Evolutionary conservation across 106 monocot species (phyloP).

Genomic region (Platanthera zijinensis): DNA sequence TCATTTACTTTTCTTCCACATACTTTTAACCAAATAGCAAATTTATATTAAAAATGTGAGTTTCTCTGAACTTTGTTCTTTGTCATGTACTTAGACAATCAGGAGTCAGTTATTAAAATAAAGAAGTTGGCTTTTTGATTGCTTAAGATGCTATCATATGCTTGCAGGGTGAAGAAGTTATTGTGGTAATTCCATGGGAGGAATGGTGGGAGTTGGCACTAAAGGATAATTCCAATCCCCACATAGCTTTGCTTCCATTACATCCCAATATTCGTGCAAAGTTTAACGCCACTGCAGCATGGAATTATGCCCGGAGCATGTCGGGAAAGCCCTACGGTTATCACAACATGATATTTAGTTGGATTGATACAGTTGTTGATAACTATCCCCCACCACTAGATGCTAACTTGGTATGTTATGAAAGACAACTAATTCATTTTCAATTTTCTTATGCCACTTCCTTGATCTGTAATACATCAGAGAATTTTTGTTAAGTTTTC

Average conservation of each 20-base stretch:
- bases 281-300: conserved; percentile 86
- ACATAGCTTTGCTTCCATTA: conserved; percentile 81
- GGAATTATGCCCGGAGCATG: conserved; percentile 91
- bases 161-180: conserved; percentile 84
- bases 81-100: background rate
- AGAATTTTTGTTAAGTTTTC: background rate
- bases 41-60: background rate
- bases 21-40: background rate
- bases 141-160: background rate
- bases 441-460: background rate
- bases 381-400: conserved; percentile 93
- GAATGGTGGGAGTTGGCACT: conserved; percentile 89
- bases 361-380: conserved; percentile 86
- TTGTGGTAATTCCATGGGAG: conserved; percentile 85
- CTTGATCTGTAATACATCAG: conserved; percentile 1
- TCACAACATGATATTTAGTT: conserved; percentile 99
- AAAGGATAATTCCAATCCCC: conserved; percentile 83
- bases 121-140: background rate
- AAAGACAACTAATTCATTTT: background rate
- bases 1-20: background rate
- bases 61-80: background rate
- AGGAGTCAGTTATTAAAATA: background rate
- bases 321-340: conserved; percentile 85
- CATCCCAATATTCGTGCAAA: conserved; percentile 71
- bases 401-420: conserved; percentile 71